phyloP scores from a whole-genome alignment of 2,329 filamentous ascomycete genomes.

The Aspergillus fumigatus region DNA sequence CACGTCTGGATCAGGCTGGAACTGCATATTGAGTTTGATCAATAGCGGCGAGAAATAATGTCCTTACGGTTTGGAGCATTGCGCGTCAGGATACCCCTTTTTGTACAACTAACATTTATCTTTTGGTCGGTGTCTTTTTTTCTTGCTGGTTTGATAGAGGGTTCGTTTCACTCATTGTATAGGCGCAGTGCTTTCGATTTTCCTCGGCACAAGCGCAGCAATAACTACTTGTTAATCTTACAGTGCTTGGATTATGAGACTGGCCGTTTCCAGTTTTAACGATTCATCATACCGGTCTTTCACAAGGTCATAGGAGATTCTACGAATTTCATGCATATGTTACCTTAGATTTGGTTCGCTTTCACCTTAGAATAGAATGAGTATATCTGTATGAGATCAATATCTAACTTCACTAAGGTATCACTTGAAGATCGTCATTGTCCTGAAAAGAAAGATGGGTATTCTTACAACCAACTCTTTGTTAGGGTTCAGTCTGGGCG shows the following conservation, averaged over 20 bases:
- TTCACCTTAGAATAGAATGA: not conserved
- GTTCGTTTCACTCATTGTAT: not conserved
- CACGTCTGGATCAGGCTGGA: conserved; percentile 45
- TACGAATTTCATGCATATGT: not conserved
- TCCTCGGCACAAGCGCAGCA: not conserved
- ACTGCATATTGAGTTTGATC: conserved; percentile 55
- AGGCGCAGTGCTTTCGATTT: not conserved
- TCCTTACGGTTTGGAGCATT: conserved; percentile 1
- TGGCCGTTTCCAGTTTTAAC: not conserved
- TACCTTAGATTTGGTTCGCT: not conserved
- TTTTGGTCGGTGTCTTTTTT: conserved; percentile 6
- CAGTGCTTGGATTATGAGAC: not conserved
- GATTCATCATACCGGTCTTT: not conserved
- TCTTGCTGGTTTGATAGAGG: conserved; percentile 6
- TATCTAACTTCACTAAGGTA: not conserved
- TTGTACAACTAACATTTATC: conserved; percentile 8
- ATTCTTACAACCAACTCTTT: not conserved
- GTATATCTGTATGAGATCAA: not conserved
- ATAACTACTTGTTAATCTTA: not conserved
- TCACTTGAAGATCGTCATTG: not conserved
- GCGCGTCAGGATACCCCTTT: conserved; percentile 35
- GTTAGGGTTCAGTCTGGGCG: conserved; percentile 15
- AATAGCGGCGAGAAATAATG: conserved; percentile 43
- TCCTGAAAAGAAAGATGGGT: not conserved
- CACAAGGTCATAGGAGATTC: not conserved